Evolutionary conservation across 176 grass and related monocot species (phyloP).

Genomic region (Cenchrus americanus): DNA sequence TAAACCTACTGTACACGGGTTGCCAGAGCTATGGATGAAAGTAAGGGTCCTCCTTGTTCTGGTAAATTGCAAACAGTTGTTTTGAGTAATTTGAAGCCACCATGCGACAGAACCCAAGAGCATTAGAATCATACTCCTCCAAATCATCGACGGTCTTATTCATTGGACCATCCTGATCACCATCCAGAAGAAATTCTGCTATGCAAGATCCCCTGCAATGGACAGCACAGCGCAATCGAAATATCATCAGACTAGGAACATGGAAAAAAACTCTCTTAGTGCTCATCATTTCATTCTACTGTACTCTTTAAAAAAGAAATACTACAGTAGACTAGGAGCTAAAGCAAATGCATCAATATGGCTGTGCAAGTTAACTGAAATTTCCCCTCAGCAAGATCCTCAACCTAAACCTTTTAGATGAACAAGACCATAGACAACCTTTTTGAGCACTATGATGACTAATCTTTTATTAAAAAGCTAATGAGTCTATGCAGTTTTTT

Average conservation of each 20-base stretch:
- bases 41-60: conserved; percentile 65
- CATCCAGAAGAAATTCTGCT: conserved; percentile 75
- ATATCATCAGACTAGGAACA: conserved; percentile 20
- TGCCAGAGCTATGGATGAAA: conserved; percentile 45
- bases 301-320: not conserved
- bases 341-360: not conserved
- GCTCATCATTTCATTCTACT: not conserved
- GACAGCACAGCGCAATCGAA: not conserved
- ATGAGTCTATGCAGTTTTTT: not conserved
- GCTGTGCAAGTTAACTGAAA: not conserved
- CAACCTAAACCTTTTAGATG: not conserved
- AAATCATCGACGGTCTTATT: conserved; percentile 63
- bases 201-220: conserved; percentile 57
- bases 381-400: not conserved
- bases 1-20: too few relatives aligned
- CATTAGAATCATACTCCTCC: conserved; percentile 38
- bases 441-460: not conserved
- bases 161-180: conserved; percentile 55
- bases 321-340: not conserved
- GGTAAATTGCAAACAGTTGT: conserved; percentile 80
- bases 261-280: not conserved
- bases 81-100: conserved; percentile 62
- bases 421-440: not conserved
- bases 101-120: conserved; percentile 53
- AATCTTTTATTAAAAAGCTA: not conserved